These are phyloP conservation scores for Blastobotrys elegans DNA, from an alignment of 1,139 yeast genomes.

Conservation along the genomic window DNA sequence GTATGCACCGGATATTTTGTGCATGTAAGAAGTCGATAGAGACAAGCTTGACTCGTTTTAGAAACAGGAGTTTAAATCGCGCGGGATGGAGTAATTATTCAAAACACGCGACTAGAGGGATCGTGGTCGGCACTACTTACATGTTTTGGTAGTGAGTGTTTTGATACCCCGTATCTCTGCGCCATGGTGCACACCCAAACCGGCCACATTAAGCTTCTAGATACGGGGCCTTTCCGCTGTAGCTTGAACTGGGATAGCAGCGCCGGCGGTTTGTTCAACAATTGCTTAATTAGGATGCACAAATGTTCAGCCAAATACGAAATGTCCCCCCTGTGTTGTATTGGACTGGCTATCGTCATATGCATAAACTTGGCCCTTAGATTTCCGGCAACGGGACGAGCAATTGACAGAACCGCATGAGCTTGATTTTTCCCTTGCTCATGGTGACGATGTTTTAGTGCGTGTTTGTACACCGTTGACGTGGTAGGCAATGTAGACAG, in stretches of 20 bases:
- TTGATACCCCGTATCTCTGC: constrained; percentile 75
- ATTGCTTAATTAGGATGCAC: not conserved
- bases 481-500: not conserved
- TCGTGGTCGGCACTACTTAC: constrained; percentile 79
- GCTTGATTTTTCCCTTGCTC: not conserved
- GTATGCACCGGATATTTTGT: constrained; percentile 67
- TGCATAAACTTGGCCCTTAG: not conserved
- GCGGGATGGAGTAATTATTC: constrained; percentile 56
- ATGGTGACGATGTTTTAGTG: not conserved
- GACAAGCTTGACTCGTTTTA: constrained; percentile 57
- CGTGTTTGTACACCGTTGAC: not conserved
- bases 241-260: not conserved
- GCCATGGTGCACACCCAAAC: constrained; percentile 64
- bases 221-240: constrained; percentile 1
- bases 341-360: not conserved
- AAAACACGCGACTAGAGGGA: constrained; percentile 52
- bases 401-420: not conserved
- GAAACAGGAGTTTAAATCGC: constrained; percentile 48
- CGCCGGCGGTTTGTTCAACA: not conserved
- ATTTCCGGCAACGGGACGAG: not conserved
- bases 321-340: too few relatives aligned
- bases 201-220: constrained; percentile 40
- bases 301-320: not conserved
- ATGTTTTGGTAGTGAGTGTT: constrained; percentile 88
- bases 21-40: constrained; percentile 78